Percentiles rank a stretch among this genome's conserved stretches.
phyloP scores from a whole-genome alignment of 768 basidiomycete species.

The Boletus tylopilopsis region DNA sequence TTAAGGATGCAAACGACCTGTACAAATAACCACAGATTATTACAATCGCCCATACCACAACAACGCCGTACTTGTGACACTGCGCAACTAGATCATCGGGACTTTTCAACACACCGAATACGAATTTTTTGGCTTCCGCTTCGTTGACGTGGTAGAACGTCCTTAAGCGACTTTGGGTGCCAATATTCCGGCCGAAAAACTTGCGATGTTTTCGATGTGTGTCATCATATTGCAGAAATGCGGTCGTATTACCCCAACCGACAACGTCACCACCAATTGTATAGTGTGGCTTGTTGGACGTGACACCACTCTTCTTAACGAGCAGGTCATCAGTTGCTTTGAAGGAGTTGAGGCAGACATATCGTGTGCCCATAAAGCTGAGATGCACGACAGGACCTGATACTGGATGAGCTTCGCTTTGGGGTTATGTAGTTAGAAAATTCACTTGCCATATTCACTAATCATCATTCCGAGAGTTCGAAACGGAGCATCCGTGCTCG shows the following conservation, averaged over 20 bases:
- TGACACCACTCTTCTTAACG: conserved; percentile 6
- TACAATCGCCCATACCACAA: not conserved
- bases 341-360: conserved; percentile 47
- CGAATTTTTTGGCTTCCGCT: not conserved
- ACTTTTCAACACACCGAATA: not conserved
- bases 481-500: conserved; percentile 50
- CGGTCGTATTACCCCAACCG: not conserved
- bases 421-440: not conserved
- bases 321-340: conserved; percentile 26
- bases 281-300: conserved; percentile 2
- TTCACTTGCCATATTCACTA: conserved; percentile 43
- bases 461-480: conserved; percentile 38
- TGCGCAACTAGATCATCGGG: conserved; percentile 1
- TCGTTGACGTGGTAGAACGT: conserved; percentile 4
- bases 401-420: conserved; percentile 12
- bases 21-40: not conserved
- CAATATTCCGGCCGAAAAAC: conserved; percentile 1
- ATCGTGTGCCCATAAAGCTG: conserved; percentile 37
- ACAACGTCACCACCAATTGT: conserved; percentile 20
- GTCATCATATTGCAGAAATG: conserved; percentile 9
- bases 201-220: conserved; percentile 4
- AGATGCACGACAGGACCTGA: conserved; percentile 4
- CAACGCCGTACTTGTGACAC: not conserved
- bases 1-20: conserved; percentile 34
- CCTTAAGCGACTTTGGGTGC: not conserved